phyloP scores from a whole-genome alignment of 179 eudicot species.

The Beta macrorhiza region DNA sequence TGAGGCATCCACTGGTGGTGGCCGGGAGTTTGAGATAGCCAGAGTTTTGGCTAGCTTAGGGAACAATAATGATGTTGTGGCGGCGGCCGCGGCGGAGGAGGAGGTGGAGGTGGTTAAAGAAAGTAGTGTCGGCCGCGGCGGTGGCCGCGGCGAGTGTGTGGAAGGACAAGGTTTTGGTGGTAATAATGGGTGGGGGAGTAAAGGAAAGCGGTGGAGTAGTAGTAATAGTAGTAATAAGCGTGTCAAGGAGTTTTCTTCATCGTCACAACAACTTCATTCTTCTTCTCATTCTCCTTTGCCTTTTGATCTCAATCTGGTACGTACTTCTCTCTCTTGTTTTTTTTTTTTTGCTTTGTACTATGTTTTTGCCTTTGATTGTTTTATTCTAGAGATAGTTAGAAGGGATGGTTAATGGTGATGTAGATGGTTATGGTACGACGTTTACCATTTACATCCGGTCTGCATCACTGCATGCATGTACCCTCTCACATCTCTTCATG shows the following conservation, averaged over 20 bases:
- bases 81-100: background rate
- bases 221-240: conserved; percentile 25
- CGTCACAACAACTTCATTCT: background rate
- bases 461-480: too few species aligned
- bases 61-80: background rate
- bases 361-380: too few species aligned
- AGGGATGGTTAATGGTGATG: too few species aligned
- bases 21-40: conserved; percentile 63
- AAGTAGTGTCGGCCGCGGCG: background rate
- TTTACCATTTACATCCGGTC: too few species aligned
- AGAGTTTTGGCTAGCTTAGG: conserved; percentile 54
- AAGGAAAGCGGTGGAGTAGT: conserved; percentile 23
- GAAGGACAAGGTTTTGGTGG: background rate
- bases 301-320: conserved; percentile 41
- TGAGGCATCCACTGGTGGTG: background rate
- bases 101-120: background rate
- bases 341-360: too few species aligned
- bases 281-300: conserved; percentile 25
- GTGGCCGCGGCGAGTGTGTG: background rate
- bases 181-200: conserved; percentile 26
- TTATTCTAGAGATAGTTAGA: too few species aligned
- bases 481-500: too few species aligned
- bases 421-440: too few species aligned
- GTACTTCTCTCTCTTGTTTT: background rate
- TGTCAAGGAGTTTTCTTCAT: conserved; percentile 19